Base-by-base conservation (phyloP, 208 protist genomes). In the Phytomonas sp. region DNA sequence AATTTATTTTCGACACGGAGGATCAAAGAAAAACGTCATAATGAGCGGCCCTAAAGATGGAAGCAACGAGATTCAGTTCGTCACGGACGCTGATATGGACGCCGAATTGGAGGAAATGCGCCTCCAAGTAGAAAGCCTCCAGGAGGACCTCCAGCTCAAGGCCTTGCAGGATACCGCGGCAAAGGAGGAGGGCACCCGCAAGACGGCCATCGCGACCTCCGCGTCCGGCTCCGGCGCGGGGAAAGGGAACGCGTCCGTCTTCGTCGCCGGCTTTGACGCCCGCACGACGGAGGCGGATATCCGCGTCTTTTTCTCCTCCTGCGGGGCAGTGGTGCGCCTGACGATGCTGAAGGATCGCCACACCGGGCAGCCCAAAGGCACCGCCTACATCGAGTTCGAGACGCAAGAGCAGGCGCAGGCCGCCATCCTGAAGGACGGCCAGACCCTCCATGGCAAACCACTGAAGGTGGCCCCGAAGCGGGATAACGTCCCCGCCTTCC, bases 321-420 rank as follows among this genome's bases (percentile, higher is more conserved):
- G 90, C 74, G 96, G 96, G 9, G 72, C 87, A 31, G 94, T 98
- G 66, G 81, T 81, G 30, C 88, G 94, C 17, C 77, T 98, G 9
- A 98, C 94, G 28, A 87, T 98, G 66, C 78, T 98, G 66, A 84
- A 84, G 53, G 93, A 98, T 74, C 87, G 84, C 29, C 89, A 77
- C 71, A 95, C 94, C 31, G 87, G 91, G 15, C 85, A 95, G 66
- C 92, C 90, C 9, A 98, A 97, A 72, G 96, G 96, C 30, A 97
- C 68, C 31, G 91, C 93, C 13, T 98, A 98, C 78, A 80, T 97
- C 31, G 90, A 98, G 74, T 98, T 98, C 66, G 89, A 91, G n/a
- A 83, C 79, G 0, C 75, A 78, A 56, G 90, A 95, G 62, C 80
- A 95, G 68, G 90, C 93, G 7, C 71, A 89, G 51, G 81, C 85